Evolutionary conservation across 2,329 filamentous ascomycete genomes (phyloP).

Genomic region (Neofusicoccum cordaticola): DNA sequence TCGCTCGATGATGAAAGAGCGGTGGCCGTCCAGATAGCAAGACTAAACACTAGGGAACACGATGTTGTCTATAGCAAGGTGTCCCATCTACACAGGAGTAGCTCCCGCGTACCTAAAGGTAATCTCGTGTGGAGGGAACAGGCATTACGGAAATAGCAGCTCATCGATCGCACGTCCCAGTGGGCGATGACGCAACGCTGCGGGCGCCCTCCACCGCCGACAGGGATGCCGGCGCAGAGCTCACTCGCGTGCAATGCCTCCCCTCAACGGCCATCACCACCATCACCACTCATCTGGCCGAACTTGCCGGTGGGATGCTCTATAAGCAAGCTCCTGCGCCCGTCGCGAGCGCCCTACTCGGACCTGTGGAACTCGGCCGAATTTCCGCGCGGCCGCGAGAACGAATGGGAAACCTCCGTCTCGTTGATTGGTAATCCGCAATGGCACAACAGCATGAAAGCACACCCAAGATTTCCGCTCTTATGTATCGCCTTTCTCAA

Average conservation of each 20-base stretch:
- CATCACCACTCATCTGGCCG: neutral
- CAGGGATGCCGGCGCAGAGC: neutral
- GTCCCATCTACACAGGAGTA: neutral
- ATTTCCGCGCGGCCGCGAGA: neutral
- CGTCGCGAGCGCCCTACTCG: too few species aligned
- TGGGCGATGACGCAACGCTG: neutral
- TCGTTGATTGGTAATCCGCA: constrained; percentile 13
- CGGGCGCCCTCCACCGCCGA: neutral
- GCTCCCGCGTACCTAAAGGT: neutral
- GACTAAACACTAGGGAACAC: neutral
- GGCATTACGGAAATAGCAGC: neutral
- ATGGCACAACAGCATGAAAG: neutral
- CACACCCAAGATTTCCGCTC: neutral
- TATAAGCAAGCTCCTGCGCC: neutral
- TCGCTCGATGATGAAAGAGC: neutral
- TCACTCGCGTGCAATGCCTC: neutral
- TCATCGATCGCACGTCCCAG: neutral
- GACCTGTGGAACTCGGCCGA: neutral
- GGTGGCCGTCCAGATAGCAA: neutral
- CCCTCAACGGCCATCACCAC: neutral
- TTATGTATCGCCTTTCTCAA: neutral
- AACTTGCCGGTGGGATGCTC: neutral
- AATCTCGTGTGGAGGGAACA: neutral
- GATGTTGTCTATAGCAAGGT: neutral
- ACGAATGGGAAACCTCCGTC: neutral